Evolutionary conservation across 2,329 filamentous ascomycete genomes (phyloP), one percentile per base, ranked within the genome.

Genomic region (Purpureocillium takamizusanense): DNA sequence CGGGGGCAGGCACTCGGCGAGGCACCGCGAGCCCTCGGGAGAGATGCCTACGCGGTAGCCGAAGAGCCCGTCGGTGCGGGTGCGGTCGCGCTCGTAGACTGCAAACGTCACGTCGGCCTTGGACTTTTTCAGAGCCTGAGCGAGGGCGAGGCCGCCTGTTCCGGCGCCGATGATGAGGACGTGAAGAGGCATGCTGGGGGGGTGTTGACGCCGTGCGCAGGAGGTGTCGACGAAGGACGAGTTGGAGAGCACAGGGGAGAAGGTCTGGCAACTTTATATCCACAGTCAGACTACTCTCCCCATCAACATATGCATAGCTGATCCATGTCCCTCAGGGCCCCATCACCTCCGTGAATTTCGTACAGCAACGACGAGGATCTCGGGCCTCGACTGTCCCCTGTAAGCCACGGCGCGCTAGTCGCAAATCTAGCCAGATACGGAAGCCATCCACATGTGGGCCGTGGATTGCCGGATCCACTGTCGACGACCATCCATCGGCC

Each of bases 41-140:
- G 44, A 44, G 11, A 49, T 49, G 16, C 44, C 42, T n/a, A 49
- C 43, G 17, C 46, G 42, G 29, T 49, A 49, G n/a, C 46, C 46
- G 12, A 44, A 41, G n/a, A 44, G 39, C 13, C 46, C 45, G 33
- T 45, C 46, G 18, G 31, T 18, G 17, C 45, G 38, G 2, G 42
- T 47, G 14, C 40, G 31, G 31, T 47, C 42, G n/a, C 46, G 44
- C 38, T 49, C 46, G 23, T 44, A 49, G 28, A 49, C 36, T 14
- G 40, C 33, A 21, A 47, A 42, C 7, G 40, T 33, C 8, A 49
- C 17, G 25, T 42, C 33, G 28, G 42, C 32, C 4, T 14, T n/a
- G 8, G 39, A 40, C 12, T 44, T 42, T n/a, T 32, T 38, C n/a
- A 49, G 31, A 15, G 39, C 39, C 17, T 49, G 46, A 4, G 42